Evolutionary conservation across 2,329 filamentous ascomycete species (phyloP), one percentile per base, ranked within the genome.

Genomic region (Canariomyces notabilis): DNA sequence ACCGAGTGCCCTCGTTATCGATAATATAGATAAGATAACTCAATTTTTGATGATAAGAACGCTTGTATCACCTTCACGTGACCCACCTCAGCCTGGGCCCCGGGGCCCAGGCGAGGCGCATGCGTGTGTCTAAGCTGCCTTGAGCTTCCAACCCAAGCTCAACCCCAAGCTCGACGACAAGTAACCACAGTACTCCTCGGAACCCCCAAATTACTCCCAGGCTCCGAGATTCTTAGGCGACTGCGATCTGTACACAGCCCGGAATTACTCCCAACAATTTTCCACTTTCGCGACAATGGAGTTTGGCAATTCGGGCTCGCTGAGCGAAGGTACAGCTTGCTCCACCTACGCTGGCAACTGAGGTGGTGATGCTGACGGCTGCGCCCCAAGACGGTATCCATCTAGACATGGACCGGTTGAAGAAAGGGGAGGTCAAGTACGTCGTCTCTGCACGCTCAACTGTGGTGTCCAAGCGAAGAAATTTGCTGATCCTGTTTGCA

Each of bases 341-440:
- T 51, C 40, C 47, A 46, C 42, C 23, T 16, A n/a, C 16, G 22
- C 35, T 21, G 31, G 33, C 16, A n/a, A n/a, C 39, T 33, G 6
- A 29, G n/a, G 33, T 41, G 50, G 60, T 67, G 50, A 66, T 41
- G 50, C 61, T 67, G 50, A 66, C 46, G 19, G 19, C 14, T 37
- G 43, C 15, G 33, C 42, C 36, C 45, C 38, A 62, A 97, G 93
- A 98, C 90, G 93, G 93, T 67, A 97, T 98, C 67, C 93, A 98
- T 69, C 78, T 98, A 60, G 93, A 98, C 66, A 98, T 98, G 93
- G 88, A 97, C 64, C 85, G 93, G 64, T 75, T 98, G 69, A 98
- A 98, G 83, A 93, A 89, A 71, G 93, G 93, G 53, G 93, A 98
- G 75, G 91, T 98, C 67, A 98, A 98, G 89, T 96, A 75, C 73